These are phyloP conservation scores for Aspergillaceae sp. DNA, from an alignment of 2,329 filamentous ascomycete species.

Conservation along the genomic window DNA sequence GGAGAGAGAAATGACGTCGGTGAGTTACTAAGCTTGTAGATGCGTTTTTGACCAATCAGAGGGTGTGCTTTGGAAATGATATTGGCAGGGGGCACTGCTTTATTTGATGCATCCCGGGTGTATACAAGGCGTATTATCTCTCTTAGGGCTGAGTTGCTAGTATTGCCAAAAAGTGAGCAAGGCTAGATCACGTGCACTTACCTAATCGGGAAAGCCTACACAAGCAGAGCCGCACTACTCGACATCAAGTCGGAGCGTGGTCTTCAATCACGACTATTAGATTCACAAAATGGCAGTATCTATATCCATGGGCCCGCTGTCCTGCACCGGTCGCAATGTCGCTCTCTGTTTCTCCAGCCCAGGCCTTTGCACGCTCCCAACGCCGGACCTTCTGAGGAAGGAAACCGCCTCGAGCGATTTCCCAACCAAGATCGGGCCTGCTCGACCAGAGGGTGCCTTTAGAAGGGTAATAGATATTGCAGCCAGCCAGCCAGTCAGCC, in stretches of 20 bases:
- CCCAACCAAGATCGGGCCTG: too few relatives aligned
- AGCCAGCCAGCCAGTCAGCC: too few relatives aligned
- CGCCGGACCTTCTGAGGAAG: not conserved
- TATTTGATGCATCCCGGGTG: not conserved
- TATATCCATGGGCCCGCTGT: not conserved
- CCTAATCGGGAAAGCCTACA: not conserved
- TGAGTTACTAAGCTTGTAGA: not conserved
- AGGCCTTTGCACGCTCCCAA: not conserved
- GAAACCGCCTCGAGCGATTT: not conserved
- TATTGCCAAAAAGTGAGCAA: not conserved
- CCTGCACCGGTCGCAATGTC: not conserved
- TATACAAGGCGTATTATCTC: not conserved
- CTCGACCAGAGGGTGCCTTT: too few relatives aligned
- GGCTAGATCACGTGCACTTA: not conserved
- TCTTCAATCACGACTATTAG: not conserved
- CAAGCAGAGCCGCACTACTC: not conserved
- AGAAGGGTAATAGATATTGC: too few relatives aligned
- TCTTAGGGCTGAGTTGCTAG: not conserved
- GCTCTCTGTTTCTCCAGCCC: not conserved
- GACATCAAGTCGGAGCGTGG: not conserved
- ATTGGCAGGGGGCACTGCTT: not conserved
- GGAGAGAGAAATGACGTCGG: not conserved
- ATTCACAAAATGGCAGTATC: not conserved
- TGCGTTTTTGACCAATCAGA: not conserved
- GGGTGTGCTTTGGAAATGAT: not conserved